These are phyloP conservation scores for Ustanciosporium gigantosporum DNA, from an alignment of 1,284 basidiomycete genomes.

Conservation along the genomic window DNA sequence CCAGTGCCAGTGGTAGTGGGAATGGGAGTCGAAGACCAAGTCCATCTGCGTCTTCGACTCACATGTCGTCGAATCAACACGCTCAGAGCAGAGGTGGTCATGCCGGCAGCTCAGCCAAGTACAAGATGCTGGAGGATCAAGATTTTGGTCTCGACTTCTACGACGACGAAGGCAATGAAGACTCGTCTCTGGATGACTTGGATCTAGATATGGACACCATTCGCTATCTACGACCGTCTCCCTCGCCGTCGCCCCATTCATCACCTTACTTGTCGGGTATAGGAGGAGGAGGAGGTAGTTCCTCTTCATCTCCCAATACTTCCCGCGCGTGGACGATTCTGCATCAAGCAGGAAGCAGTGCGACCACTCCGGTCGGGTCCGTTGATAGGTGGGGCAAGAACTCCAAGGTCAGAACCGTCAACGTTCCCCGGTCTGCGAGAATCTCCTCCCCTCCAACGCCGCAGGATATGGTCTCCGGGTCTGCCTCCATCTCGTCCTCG, in stretches of 20 bases:
- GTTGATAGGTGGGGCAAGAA: slow-evolving; percentile 27
- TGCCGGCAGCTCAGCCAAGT: neutral
- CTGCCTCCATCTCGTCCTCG: slow-evolving; percentile 5
- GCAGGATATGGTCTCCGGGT: neutral
- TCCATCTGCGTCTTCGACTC: too few relatives aligned
- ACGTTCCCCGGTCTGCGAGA: slow-evolving; percentile 39
- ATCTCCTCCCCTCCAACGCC: slow-evolving; percentile 15
- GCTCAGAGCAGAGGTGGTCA: neutral
- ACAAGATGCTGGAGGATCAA: slow-evolving; percentile 15
- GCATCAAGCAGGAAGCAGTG: slow-evolving; percentile 21
- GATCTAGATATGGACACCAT: slow-evolving; percentile 1
- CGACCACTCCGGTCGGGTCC: slow-evolving; percentile 14
- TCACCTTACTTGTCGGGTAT: slow-evolving; percentile 33
- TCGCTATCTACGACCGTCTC: slow-evolving; percentile 9
- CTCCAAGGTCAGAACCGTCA: slow-evolving; percentile 50
- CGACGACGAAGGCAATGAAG: slow-evolving; percentile 8
- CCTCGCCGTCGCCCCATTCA: slow-evolving; percentile 19
- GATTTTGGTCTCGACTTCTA: too few relatives aligned
- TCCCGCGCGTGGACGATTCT: slow-evolving; percentile 56
- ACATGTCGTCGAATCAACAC: too few relatives aligned
- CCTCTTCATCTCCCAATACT: slow-evolving; percentile 8
- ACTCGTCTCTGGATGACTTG: neutral
- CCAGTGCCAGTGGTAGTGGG: neutral
- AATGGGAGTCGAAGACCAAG: too few relatives aligned
- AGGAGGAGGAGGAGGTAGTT: neutral